Conservation (phyloP, 768 basidiomycete species). For the Pulveroboletus sp. region DNA sequence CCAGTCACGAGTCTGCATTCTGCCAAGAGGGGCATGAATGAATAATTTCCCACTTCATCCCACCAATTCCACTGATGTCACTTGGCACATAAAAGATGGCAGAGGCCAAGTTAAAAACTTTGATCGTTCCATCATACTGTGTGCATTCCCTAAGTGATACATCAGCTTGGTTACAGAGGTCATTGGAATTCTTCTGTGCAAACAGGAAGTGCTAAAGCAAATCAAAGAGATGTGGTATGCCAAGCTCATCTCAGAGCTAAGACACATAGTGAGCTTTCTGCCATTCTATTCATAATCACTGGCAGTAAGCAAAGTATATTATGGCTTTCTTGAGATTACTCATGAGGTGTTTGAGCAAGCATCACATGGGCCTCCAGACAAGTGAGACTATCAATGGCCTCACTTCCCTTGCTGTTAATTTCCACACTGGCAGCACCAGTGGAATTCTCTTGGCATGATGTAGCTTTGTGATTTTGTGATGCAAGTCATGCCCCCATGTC, state of each 20-base stretch:
- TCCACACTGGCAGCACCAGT: neutral
- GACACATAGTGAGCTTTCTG: neutral
- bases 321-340: neutral
- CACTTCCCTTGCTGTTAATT: neutral
- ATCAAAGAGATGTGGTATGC: neutral
- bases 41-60: neutral
- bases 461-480: neutral
- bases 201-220: neutral
- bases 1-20: neutral
- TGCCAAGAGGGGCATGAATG: neutral
- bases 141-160: neutral
- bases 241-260: neutral
- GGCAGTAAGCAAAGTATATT: neutral
- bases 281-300: too few species aligned
- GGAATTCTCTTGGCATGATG: neutral
- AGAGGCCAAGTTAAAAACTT: neutral
- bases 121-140: neutral
- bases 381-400: neutral
- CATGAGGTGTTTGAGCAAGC: neutral
- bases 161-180: neutral
- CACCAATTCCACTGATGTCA: neutral
- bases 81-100: neutral
- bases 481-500: too few species aligned
- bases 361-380: neutral
- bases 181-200: neutral